phyloP scores from a whole-genome alignment of 306 rosid genomes.

The Pterocarpus santalinus region DNA sequence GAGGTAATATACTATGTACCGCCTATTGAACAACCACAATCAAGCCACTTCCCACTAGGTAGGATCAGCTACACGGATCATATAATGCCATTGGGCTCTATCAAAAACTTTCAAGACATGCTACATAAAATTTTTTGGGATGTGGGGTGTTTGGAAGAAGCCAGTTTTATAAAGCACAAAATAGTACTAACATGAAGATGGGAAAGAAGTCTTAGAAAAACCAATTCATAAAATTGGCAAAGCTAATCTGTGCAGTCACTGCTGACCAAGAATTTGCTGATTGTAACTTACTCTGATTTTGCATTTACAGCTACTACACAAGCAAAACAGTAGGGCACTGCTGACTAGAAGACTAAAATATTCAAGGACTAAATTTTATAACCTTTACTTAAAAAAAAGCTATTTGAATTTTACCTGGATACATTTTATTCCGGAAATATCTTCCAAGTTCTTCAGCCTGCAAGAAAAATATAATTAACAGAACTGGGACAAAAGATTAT shows the following conservation, averaged over 20 bases:
- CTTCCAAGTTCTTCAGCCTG: slow-evolving; percentile 99
- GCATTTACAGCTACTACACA: slow-evolving; percentile 1
- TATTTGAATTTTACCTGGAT: slow-evolving; percentile 76
- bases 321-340: slow-evolving; percentile 16
- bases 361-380: neutral
- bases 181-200: neutral
- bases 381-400: slow-evolving; percentile 34
- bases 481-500: slow-evolving; percentile 30
- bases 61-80: neutral
- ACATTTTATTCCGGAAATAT: slow-evolving; percentile 93
- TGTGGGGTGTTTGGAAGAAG: neutral
- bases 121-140: no score
- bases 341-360: neutral
- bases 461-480: slow-evolving; percentile 42
- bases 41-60: neutral
- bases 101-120: no score
- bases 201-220: neutral
- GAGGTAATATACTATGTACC: no score
- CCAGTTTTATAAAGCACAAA: neutral
- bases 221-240: neutral
- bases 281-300: neutral
- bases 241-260: neutral
- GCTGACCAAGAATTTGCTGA: neutral
- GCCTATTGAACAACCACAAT: neutral
- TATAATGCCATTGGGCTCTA: neutral